Base-by-base conservation (phyloP, 2,329 filamentous ascomycete genomes). In the Aspergillus brunneoviolaceus region DNA sequence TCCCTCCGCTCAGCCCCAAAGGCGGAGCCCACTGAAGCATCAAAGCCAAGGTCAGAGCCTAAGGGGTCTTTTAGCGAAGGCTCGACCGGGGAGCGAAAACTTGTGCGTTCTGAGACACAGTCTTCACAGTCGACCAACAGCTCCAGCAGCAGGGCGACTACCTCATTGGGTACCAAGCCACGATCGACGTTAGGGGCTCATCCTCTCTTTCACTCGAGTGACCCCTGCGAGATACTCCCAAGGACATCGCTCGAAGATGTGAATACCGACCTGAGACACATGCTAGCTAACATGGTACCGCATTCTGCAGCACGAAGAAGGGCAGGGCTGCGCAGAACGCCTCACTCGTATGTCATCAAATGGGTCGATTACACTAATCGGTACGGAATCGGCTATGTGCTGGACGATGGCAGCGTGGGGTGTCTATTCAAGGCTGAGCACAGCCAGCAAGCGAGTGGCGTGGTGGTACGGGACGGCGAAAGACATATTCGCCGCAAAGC, bases 281-380 rank as follows among this genome's bases (percentile, higher is more conserved):
- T 78, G 71, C 64, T 78, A 14, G 67, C 72, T 25, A 75, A 74
- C 45, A 63, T 79, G 61, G 64, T 70, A 5, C 72, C 69, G n/a
- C 65, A 71, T 33, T 68, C 71, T 3, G 62, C 71, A n/a, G 65
- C 63, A 35, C 72, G 73, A 29, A 70, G 75, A 39, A 69, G 73
- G n/a, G 64, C 67, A 19, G 66, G 67, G 2, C 58, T 68, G 7
- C 65, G 69, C 47, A 68, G 70, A 29, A 64, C 71, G 33, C 74
- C 74, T 2, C 79, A 81, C 56, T 70, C 79, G 2, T 79, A 81
- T 59, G 80, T 82, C 4, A 79, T 81, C 52, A 82, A 82, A 70
- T 82, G 80, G 80, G 80, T 82, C 21, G 80, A 82, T 63, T 82
- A 82, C 63, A 81, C 80, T 7, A 81, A 81, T 60, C 77, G 80